A percentile compares a stretch with the other conserved stretches of the same genome.
Evolutionary conservation across 176 grass and related monocot genomes (phyloP).

Genomic region (Carex scoparia): DNA sequence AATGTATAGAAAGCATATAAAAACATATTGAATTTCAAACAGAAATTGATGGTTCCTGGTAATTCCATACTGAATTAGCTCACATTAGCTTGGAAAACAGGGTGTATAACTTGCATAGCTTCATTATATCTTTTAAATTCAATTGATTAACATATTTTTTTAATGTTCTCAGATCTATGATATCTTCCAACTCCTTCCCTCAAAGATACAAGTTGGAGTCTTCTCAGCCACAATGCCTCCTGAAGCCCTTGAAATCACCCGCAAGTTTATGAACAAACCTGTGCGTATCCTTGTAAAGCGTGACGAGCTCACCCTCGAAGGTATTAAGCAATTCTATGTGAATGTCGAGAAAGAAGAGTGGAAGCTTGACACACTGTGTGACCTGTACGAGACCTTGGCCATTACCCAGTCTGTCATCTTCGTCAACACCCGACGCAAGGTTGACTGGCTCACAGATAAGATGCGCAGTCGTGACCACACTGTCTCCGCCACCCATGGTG

Average conservation of each 20-base stretch:
- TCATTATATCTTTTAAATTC: background rate
- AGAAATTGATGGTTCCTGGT: background rate
- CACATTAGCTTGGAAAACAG: background rate
- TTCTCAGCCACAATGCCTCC: slow-evolving; percentile 94
- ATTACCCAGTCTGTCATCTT: slow-evolving; percentile 95
- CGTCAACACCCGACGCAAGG: slow-evolving; percentile 88
- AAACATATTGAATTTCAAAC: background rate
- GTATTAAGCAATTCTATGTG: slow-evolving; percentile 94
- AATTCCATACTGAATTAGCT: background rate
- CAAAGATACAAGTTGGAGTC: slow-evolving; percentile 80
- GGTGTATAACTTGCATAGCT: background rate
- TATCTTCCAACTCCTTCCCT: slow-evolving; percentile 83
- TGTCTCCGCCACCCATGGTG: slow-evolving; percentile 76
- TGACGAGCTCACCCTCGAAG: slow-evolving; percentile 89
- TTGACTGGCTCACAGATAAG: slow-evolving; percentile 89
- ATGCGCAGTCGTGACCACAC: slow-evolving; percentile 92
- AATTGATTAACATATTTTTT: background rate
- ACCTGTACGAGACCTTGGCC: slow-evolving; percentile 80
- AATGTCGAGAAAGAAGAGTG: slow-evolving; percentile 92
- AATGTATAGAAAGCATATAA: background rate
- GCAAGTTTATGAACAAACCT: slow-evolving; percentile 93
- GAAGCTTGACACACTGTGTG: slow-evolving; percentile 91
- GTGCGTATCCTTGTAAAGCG: slow-evolving; percentile 97
- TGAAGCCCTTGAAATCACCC: slow-evolving; percentile 83
- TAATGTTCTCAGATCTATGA: slow-evolving; percentile 66